phyloP scores from a whole-genome alignment of 805 yeast genomes.

The Lachancea kluyveri region DNA sequence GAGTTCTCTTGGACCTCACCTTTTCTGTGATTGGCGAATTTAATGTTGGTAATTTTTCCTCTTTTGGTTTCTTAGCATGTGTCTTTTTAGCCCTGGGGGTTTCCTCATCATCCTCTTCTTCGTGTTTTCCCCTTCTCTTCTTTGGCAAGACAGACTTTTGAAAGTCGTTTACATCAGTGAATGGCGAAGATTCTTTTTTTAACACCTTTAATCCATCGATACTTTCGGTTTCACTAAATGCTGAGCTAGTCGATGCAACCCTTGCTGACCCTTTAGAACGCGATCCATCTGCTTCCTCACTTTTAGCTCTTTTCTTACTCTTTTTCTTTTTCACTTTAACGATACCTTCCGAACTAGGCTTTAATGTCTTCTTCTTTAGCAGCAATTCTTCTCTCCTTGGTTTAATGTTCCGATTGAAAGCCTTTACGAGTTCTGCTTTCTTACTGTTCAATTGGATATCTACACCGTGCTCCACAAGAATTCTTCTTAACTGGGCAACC shows the following conservation, averaged over 20 bases:
- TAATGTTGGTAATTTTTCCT: slow-evolving; percentile 9
- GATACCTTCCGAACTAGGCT: slow-evolving; percentile 34
- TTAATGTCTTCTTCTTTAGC: slow-evolving; percentile 28
- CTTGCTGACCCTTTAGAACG: slow-evolving; percentile 6
- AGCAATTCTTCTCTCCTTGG: slow-evolving; percentile 42
- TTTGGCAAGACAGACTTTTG: slow-evolving; percentile 1
- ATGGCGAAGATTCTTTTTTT: slow-evolving; percentile 3
- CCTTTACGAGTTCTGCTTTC: slow-evolving; percentile 55
- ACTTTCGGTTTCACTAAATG: too few relatives aligned
- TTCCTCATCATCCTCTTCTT: slow-evolving; percentile 10
- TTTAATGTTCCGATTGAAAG: slow-evolving; percentile 50
- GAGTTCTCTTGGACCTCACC: slow-evolving; percentile 19
- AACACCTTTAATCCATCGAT: too few relatives aligned
- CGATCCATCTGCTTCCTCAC: slow-evolving; percentile 9
- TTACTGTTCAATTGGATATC: slow-evolving; percentile 55
- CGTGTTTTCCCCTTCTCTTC: slow-evolving; percentile 9
- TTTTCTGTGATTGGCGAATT: slow-evolving; percentile 21
- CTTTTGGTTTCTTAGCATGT: slow-evolving; percentile 5
- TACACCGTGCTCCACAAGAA: slow-evolving; percentile 60
- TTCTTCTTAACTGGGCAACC: slow-evolving; percentile 63
- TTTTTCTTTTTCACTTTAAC: slow-evolving; percentile 31
- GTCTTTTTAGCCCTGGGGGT: slow-evolving; percentile 4
- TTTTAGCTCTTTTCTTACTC: slow-evolving; percentile 2
- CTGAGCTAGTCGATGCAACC: slow-evolving; percentile 3
- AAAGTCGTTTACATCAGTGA: slow-evolving; percentile 8